phyloP scores from a whole-genome alignment of 2,329 filamentous ascomycete species.

The Orbilia ellipsospora region DNA sequence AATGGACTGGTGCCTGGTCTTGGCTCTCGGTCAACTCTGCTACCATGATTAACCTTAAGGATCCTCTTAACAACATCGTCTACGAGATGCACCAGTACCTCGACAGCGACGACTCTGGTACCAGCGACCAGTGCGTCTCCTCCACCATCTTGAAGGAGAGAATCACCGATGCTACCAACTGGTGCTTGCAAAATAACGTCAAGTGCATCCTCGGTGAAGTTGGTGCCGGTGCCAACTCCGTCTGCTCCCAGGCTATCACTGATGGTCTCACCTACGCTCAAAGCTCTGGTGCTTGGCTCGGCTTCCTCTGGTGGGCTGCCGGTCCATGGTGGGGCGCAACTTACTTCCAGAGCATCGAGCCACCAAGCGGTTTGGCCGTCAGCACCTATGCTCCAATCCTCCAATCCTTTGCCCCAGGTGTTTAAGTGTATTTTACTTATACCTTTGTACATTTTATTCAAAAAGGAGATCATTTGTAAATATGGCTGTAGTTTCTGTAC shows the following conservation, averaged over 20 bases:
- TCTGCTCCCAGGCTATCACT: slow-evolving; percentile 26
- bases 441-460: slow-evolving; percentile 13
- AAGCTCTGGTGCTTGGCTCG: slow-evolving; percentile 51
- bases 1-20: slow-evolving; percentile 67
- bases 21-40: slow-evolving; percentile 60
- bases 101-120: slow-evolving; percentile 69
- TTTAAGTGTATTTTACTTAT: slow-evolving; percentile 9
- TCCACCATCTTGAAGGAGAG: slow-evolving; percentile 67
- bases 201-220: slow-evolving; percentile 70
- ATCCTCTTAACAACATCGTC: slow-evolving; percentile 67
- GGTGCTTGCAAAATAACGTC: slow-evolving; percentile 70
- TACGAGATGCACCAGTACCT: slow-evolving; percentile 70
- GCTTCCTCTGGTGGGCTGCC: slow-evolving; percentile 70
- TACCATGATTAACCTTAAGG: slow-evolving; percentile 64
- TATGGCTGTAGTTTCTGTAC: slow-evolving; percentile 12
- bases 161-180: slow-evolving; percentile 66
- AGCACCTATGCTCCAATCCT: slow-evolving; percentile 49
- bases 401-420: slow-evolving; percentile 28
- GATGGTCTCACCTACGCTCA: slow-evolving; percentile 49
- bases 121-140: slow-evolving; percentile 66
- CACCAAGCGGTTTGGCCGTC: slow-evolving; percentile 59
- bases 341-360: slow-evolving; percentile 62
- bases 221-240: slow-evolving; percentile 67
- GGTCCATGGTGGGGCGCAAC: slow-evolving; percentile 69
- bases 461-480: slow-evolving; percentile 21